phyloP scores from a whole-genome alignment of 345 rosid species.

The Heritiera littoralis region DNA sequence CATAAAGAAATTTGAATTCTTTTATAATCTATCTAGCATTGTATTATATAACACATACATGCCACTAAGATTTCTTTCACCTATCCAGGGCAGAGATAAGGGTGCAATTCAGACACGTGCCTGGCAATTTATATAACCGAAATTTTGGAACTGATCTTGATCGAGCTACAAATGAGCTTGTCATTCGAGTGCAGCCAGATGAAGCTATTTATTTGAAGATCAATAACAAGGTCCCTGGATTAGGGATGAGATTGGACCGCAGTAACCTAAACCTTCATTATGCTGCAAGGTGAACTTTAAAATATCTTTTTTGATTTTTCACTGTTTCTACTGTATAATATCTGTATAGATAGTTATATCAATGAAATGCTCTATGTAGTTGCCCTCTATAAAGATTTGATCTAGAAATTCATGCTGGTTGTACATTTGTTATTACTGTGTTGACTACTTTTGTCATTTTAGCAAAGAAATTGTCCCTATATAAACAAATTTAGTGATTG shows the following conservation, averaged over 20 bases:
- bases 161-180: conserved; percentile 90
- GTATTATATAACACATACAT: not conserved
- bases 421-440: not conserved
- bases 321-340: not conserved
- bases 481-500: not conserved
- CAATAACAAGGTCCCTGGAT: conserved; percentile 96
- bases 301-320: not conserved
- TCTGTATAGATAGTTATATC: not conserved
- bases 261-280: conserved; percentile 90
- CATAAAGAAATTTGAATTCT: not conserved
- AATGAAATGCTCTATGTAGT: not conserved
- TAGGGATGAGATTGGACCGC: conserved; percentile 93
- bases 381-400: not conserved
- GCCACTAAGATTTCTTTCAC: conserved; percentile 8
- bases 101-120: conserved; percentile 98
- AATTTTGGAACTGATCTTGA: conserved; percentile 81
- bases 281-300: conserved; percentile 66
- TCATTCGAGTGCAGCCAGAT: conserved; percentile 93
- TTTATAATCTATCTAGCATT: not conserved
- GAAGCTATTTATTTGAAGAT: conserved; percentile 97
- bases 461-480: not conserved
- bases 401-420: not conserved
- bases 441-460: not conserved
- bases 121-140: conserved; percentile 86
- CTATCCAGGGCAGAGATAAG: conserved; percentile 85